These are phyloP conservation scores for Pinus tabuliformis DNA, from an alignment of 75 land plant genomes.

Conservation along the genomic window DNA sequence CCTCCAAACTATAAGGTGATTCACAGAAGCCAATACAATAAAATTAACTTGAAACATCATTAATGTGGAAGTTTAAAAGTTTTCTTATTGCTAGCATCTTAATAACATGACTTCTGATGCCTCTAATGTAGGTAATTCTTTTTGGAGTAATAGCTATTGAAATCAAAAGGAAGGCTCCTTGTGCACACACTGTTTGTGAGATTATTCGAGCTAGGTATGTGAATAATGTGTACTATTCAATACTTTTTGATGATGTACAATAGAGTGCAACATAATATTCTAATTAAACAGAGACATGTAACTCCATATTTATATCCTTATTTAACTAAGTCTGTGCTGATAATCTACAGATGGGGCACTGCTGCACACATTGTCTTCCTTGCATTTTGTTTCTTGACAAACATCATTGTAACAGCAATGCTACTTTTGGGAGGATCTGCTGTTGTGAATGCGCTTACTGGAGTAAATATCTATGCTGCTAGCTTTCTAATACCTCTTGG, in stretches of 20 bases:
- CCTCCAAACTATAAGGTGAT: neutral
- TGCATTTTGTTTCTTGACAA: constrained; percentile 88
- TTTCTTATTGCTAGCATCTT: neutral
- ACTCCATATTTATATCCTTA: neutral
- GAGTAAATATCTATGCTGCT: constrained; percentile 89
- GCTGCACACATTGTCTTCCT: constrained; percentile 91
- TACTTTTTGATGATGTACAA: neutral
- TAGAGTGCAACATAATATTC: constrained; percentile 1
- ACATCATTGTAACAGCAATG: constrained; percentile 99
- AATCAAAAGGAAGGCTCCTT: constrained; percentile 94
- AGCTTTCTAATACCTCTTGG: constrained; percentile 95
- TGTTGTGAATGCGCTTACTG: constrained; percentile 94
- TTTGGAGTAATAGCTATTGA: constrained; percentile 97
- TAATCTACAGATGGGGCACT: constrained; percentile 77
- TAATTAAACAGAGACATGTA: neutral
- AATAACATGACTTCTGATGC: constrained; percentile 2
- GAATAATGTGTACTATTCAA: neutral
- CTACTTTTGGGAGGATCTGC: constrained; percentile 97
- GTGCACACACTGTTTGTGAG: constrained; percentile 97
- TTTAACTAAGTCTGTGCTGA: neutral
- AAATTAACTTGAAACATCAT: neutral
- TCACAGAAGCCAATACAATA: neutral
- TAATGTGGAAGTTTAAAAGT: neutral
- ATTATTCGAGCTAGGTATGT: constrained; percentile 82
- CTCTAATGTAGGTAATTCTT: constrained; percentile 59